A percentile compares a stretch with the other conserved stretches of the same genome.
phyloP scores from a whole-genome alignment of 805 yeast species.

The Komagataella pastoris region DNA sequence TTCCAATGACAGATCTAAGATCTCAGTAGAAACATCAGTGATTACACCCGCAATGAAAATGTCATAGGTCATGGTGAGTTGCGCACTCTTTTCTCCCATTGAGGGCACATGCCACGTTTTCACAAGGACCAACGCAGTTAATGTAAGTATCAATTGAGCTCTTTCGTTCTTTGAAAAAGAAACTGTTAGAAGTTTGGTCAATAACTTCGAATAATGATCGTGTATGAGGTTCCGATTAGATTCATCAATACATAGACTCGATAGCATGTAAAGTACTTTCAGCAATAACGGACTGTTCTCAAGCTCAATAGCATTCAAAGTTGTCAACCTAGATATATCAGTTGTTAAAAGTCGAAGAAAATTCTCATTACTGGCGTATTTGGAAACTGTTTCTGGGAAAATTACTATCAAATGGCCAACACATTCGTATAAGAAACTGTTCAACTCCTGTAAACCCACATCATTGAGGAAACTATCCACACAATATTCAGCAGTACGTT shows the following conservation, averaged over 20 bases:
- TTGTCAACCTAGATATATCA: background rate
- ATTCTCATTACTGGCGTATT: background rate
- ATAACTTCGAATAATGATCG: background rate
- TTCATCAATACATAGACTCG: background rate
- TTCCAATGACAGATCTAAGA: slow-evolving; percentile 19
- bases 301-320: background rate
- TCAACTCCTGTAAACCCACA: background rate
- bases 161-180: background rate
- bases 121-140: background rate
- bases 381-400: background rate
- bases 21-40: background rate
- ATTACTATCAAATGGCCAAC: background rate
- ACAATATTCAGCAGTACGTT: background rate
- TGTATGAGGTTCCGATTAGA: background rate
- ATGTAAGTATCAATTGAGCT: background rate
- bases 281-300: background rate
- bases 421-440: background rate
- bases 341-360: background rate
- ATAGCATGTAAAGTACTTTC: background rate
- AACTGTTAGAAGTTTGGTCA: background rate
- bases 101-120: background rate
- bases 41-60: background rate
- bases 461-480: background rate
- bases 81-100: background rate
- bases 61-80: background rate